These are phyloP conservation scores for Sesbania bispinosa DNA, from an alignment of 306 rosid genomes.

Conservation along the genomic window DNA sequence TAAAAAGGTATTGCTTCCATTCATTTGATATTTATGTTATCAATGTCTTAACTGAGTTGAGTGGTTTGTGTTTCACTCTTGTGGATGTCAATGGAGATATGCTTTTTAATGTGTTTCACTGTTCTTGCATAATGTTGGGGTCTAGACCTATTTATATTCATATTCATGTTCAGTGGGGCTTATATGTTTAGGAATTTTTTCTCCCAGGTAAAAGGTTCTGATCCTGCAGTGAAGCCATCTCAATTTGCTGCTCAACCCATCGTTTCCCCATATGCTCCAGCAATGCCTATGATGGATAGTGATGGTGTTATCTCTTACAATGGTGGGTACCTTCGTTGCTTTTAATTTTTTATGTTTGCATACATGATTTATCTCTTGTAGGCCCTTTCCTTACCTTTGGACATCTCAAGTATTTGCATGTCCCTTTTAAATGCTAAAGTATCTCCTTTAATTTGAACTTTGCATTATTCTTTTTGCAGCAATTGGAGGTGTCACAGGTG, in stretches of 20 bases:
- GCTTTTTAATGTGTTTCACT: neutral
- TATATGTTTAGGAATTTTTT: neutral
- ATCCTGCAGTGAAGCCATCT: slow-evolving; percentile 46
- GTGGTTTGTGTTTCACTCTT: neutral
- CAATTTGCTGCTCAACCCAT: slow-evolving; percentile 39
- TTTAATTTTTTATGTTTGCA: no score
- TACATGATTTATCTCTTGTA: no score
- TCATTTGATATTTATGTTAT: no score
- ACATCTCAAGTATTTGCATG: no score
- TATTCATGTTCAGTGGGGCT: no score
- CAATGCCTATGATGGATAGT: slow-evolving; percentile 40
- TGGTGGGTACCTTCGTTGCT: slow-evolving; percentile 31
- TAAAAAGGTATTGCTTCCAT: slow-evolving; percentile 46
- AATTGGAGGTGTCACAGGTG: slow-evolving; percentile 19
- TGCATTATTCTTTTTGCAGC: slow-evolving; percentile 1
- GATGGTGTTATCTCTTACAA: slow-evolving; percentile 50
- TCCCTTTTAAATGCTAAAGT: neutral
- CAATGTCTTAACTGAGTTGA: neutral
- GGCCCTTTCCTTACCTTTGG: no score
- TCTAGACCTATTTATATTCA: no score
- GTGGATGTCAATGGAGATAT: neutral
- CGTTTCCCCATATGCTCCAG: slow-evolving; percentile 47
- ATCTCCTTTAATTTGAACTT: neutral
- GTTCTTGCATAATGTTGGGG: no score
- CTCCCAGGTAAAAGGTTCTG: slow-evolving; percentile 57